phyloP scores from a whole-genome alignment of 176 grass and related monocot species.

The Dendrocalamus sinicus region DNA sequence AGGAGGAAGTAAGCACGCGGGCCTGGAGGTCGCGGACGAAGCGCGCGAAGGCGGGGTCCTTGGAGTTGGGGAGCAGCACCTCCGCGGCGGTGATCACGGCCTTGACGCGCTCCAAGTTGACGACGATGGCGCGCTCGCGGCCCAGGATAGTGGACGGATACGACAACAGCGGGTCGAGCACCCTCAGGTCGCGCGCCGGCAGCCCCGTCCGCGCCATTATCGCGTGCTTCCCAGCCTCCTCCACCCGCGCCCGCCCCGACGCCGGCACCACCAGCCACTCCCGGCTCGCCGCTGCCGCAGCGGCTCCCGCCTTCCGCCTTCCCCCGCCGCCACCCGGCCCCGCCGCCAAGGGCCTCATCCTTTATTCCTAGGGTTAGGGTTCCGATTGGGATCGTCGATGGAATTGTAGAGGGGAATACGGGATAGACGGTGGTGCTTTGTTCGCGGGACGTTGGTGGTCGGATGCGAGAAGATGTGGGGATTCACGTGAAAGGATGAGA shows the following conservation, averaged over 20 bases:
- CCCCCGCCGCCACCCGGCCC: conserved; percentile 33
- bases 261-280: conserved; percentile 84
- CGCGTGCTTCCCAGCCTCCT: conserved; percentile 84
- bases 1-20: conserved; percentile 54
- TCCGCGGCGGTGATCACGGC: conserved; percentile 87
- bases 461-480: not conserved
- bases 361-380: conserved; percentile 28
- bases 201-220: conserved; percentile 89
- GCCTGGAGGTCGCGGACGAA: conserved; percentile 81
- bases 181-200: conserved; percentile 75
- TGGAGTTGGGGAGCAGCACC: conserved; percentile 85
- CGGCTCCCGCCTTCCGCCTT: conserved; percentile 66
- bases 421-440: not conserved
- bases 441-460: conserved; percentile 19
- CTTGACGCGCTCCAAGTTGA: conserved; percentile 93
- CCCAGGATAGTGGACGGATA: conserved; percentile 96
- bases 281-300: conserved; percentile 57
- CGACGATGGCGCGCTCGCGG: conserved; percentile 82
- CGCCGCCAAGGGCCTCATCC: conserved; percentile 42
- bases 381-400: conserved; percentile 27
- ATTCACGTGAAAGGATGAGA: not conserved
- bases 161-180: conserved; percentile 77
- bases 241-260: conserved; percentile 60
- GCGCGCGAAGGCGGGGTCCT: conserved; percentile 71
- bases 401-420: not conserved